phyloP scores from a whole-genome alignment of 768 basidiomycete species.

The Amanita pseudoporphyria region DNA sequence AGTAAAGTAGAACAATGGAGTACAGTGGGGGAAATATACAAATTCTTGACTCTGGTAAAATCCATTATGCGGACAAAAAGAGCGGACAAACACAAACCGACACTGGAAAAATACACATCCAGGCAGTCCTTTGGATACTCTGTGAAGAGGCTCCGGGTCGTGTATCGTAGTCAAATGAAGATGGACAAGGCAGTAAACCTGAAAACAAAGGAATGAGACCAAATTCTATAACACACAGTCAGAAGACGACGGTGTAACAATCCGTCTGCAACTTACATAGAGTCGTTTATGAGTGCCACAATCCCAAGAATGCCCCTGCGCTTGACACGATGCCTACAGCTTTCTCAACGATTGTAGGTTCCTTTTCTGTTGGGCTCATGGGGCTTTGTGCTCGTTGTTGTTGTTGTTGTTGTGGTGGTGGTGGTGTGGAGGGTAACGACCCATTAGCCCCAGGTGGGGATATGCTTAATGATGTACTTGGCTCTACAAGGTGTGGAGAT shows the following conservation, averaged over 20 bases:
- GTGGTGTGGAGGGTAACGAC: conserved; percentile 7
- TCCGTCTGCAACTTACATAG: neutral
- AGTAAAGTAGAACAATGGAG: neutral
- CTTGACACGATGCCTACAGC: conserved; percentile 74
- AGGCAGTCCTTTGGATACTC: neutral
- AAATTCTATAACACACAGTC: neutral
- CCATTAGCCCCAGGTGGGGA: conserved; percentile 13
- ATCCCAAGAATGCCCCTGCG: conserved; percentile 68
- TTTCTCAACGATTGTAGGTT: conserved; percentile 32
- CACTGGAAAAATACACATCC: neutral
- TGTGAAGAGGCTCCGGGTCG: neutral
- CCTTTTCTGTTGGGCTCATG: conserved; percentile 12
- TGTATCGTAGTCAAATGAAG: neutral
- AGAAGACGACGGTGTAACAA: neutral
- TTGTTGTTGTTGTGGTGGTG: no score
- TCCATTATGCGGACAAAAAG: conserved; percentile 3
- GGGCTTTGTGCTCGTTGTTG: conserved; percentile 10
- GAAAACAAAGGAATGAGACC: neutral
- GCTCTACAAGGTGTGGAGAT: conserved; percentile 20
- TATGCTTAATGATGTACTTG: conserved; percentile 26
- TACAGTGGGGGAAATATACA: neutral
- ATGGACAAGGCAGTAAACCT: neutral
- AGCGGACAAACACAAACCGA: no score
- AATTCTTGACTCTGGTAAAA: neutral
- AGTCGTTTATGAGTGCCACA: conserved; percentile 24